Percentiles rank a stretch among this genome's conserved stretches.
Evolutionary conservation across 2,329 filamentous ascomycete species (phyloP).

Genomic region (Neonectria magnoliae): DNA sequence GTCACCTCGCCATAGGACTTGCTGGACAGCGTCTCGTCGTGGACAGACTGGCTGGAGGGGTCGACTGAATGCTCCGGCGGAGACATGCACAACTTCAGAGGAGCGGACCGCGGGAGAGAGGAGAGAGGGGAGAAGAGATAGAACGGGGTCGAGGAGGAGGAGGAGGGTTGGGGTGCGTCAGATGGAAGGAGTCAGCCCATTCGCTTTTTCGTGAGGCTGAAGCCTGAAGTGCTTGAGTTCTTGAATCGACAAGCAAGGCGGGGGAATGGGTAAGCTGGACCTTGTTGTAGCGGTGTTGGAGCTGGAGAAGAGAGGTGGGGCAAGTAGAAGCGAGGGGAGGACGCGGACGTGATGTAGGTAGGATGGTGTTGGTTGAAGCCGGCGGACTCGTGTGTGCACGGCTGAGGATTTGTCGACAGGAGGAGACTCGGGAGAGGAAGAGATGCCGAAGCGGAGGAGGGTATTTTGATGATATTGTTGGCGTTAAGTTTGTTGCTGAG

Average conservation of each 20-base stretch:
- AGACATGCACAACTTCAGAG: constrained; percentile 49
- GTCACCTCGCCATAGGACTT: constrained; percentile 44
- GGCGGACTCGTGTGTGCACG: background rate
- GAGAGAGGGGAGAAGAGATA: background rate
- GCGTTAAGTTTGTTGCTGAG: constrained; percentile 1
- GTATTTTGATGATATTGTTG: constrained; percentile 1
- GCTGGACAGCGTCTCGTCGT: constrained; percentile 42
- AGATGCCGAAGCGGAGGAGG: background rate
- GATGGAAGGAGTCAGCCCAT: constrained; percentile 36
- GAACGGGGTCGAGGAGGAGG: constrained; percentile 11
- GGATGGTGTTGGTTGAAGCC: background rate
- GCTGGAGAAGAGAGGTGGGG: constrained; percentile 15
- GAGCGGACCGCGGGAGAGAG: background rate
- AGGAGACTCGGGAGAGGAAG: background rate
- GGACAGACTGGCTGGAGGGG: constrained; percentile 43
- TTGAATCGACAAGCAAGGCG: constrained; percentile 18
- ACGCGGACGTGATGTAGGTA: background rate
- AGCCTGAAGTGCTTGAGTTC: constrained; percentile 5
- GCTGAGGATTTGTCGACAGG: background rate
- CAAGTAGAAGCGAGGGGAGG: constrained; percentile 3
- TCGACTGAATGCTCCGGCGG: constrained; percentile 45
- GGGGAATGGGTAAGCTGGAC: constrained; percentile 14
- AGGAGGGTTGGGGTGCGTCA: constrained; percentile 24
- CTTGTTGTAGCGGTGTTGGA: constrained; percentile 3
- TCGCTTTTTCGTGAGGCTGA: constrained; percentile 28